phyloP scores from a whole-genome alignment of 1,139 yeast species.

The Sugiyamaella castrensis region DNA sequence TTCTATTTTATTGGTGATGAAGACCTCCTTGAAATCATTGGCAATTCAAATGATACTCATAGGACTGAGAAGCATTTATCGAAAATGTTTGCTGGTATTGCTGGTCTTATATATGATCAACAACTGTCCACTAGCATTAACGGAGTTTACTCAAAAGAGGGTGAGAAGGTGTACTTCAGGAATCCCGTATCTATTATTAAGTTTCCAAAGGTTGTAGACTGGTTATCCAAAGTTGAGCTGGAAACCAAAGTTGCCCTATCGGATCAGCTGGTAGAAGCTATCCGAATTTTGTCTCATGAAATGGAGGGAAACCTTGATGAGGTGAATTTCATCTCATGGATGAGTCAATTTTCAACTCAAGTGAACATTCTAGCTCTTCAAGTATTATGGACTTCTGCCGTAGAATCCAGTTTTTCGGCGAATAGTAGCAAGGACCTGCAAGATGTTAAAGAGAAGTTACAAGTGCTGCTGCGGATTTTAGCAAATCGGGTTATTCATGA shows the following conservation, averaged over 20 bases:
- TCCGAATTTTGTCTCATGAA: constrained; percentile 22
- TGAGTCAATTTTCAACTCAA: constrained; percentile 53
- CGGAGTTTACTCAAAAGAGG: constrained; percentile 59
- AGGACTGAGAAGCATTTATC: constrained; percentile 59
- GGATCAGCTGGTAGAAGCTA: constrained; percentile 34
- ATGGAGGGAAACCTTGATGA: constrained; percentile 14
- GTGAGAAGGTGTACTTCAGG: constrained; percentile 52
- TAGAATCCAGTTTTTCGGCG: constrained; percentile 38
- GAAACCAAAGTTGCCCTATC: constrained; percentile 49
- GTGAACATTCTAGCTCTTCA: constrained; percentile 57
- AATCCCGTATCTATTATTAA: constrained; percentile 48
- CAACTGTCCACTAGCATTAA: constrained; percentile 41
- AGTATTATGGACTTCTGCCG: constrained; percentile 50
- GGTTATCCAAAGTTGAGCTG: constrained; percentile 61
- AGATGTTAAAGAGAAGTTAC: constrained; percentile 17
- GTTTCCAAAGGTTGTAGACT: constrained; percentile 51
- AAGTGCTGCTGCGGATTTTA: constrained; percentile 30
- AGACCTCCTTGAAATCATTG: constrained; percentile 79
- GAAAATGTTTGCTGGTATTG: constrained; percentile 72
- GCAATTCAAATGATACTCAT: constrained; percentile 52
- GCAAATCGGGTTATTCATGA: constrained; percentile 38
- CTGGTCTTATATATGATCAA: constrained; percentile 43
- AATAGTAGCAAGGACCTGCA: constrained; percentile 14
- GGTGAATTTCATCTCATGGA: constrained; percentile 34
- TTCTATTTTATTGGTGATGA: constrained; percentile 90